A percentile compares a stretch with the other conserved stretches of the same genome.
These are phyloP conservation scores for Parastagonospora nodorum DNA, from an alignment of 2,329 filamentous ascomycete genomes.

Conservation along the genomic window DNA sequence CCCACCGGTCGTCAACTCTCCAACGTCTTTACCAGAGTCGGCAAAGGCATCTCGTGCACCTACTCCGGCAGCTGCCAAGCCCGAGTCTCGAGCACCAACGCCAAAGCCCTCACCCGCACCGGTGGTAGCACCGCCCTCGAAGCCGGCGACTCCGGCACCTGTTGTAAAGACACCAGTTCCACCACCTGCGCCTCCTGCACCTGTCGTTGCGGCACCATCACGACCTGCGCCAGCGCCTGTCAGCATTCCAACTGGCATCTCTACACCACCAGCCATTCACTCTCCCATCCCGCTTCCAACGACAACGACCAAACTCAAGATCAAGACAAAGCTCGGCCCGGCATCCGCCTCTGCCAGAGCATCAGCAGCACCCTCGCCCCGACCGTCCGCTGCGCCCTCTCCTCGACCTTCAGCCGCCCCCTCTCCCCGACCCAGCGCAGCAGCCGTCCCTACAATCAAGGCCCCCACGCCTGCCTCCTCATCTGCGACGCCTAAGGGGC, in stretches of 20 bases:
- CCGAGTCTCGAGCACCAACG: conserved; percentile 21
- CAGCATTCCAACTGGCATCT: conserved; percentile 19
- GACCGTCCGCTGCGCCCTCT: conserved; percentile 10
- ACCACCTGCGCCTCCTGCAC: conserved; percentile 8
- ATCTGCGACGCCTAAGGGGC: conserved; percentile 6
- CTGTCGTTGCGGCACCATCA: conserved; percentile 5
- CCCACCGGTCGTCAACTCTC: conserved; percentile 20
- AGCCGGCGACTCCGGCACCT: conserved; percentile 21
- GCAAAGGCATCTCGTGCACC: conserved; percentile 20
- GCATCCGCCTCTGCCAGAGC: conserved; percentile 6
- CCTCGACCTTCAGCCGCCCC: too few relatives aligned
- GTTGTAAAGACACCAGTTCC: conserved; percentile 13
- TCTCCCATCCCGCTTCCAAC: conserved; percentile 30
- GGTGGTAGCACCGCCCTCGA: conserved; percentile 15
- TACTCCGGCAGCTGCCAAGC: conserved; percentile 11
- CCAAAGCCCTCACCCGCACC: conserved; percentile 18
- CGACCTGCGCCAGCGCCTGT: conserved; percentile 15
- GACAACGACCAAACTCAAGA: conserved; percentile 34
- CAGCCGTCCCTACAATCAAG: conserved; percentile 8
- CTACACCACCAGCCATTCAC: conserved; percentile 27
- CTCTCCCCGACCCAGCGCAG: conserved; percentile 1
- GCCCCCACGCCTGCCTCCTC: conserved; percentile 5
- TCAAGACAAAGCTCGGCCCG: conserved; percentile 27
- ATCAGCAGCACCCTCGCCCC: conserved; percentile 10
- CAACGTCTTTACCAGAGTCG: conserved; percentile 20